phyloP scores from a whole-genome alignment of 148 eudicot genomes.

The Nepenthes mirabilis region DNA sequence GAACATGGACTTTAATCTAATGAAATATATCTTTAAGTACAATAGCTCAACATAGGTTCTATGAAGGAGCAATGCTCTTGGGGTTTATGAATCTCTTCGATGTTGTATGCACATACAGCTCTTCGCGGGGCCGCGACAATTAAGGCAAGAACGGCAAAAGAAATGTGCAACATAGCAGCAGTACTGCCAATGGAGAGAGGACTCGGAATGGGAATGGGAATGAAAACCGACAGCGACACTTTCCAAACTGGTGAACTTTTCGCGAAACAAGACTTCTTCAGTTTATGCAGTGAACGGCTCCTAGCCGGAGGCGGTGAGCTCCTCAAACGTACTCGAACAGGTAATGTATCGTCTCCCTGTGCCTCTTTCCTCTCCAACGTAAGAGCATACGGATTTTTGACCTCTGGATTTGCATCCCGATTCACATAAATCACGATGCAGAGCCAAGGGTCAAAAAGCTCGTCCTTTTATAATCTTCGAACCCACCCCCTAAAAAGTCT shows the following conservation, averaged over 20 bases:
- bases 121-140: constrained; percentile 76
- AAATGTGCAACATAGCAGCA: constrained; percentile 65
- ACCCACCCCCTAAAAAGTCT: too few relatives aligned
- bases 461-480: too few relatives aligned
- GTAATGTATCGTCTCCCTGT: constrained; percentile 14
- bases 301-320: constrained; percentile 69
- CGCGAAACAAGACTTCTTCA: constrained; percentile 43
- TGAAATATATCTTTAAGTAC: too few relatives aligned
- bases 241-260: constrained; percentile 22
- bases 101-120: constrained; percentile 21
- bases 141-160: constrained; percentile 75
- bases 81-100: not conserved
- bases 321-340: constrained; percentile 79
- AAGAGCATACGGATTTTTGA: too few relatives aligned
- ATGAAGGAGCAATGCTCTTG: too few relatives aligned
- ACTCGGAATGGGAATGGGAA: constrained; percentile 1
- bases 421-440: too few relatives aligned
- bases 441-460: too few relatives aligned
- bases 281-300: constrained; percentile 47
- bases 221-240: constrained; percentile 9
- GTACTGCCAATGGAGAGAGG: constrained; percentile 52
- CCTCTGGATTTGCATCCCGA: too few relatives aligned
- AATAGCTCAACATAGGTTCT: too few relatives aligned
- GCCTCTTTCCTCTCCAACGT: not conserved
- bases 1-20: too few relatives aligned